A percentile compares a stretch with the other conserved stretches of the same genome.
Evolutionary conservation across 768 basidiomycete species (phyloP).

Genomic region (Calvatia gigantea): DNA sequence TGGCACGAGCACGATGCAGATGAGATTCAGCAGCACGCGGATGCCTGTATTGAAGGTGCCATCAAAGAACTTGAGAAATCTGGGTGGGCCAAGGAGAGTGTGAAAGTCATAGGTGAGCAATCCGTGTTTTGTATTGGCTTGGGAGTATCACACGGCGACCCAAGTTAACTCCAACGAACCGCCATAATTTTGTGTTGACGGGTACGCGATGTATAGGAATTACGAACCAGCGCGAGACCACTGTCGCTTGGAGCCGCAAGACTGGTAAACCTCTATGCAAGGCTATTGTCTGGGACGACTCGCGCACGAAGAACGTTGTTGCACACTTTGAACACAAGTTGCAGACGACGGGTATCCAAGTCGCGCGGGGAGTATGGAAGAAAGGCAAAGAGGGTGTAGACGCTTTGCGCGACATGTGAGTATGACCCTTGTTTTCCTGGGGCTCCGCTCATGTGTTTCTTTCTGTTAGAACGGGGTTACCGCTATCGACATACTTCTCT

Average conservation of each 20-base stretch:
- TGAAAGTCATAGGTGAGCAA: conserved; percentile 89
- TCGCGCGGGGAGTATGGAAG: conserved; percentile 58
- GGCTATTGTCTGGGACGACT: conserved; percentile 96
- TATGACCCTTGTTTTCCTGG: conserved; percentile 15
- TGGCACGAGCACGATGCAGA: conserved; percentile 95
- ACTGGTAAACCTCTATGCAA: conserved; percentile 87
- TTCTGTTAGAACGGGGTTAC: conserved; percentile 73
- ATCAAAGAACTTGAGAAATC: conserved; percentile 64
- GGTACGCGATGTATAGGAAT: conserved; percentile 50
- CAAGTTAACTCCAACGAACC: conserved; percentile 9
- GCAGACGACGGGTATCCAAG: conserved; percentile 69
- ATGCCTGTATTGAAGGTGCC: conserved; percentile 71
- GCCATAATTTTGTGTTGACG: neutral
- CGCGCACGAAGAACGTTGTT: conserved; percentile 84
- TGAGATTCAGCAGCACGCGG: conserved; percentile 74
- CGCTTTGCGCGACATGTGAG: conserved; percentile 65
- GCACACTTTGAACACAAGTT: conserved; percentile 76
- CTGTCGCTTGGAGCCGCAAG: conserved; percentile 86
- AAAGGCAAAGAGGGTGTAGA: conserved; percentile 69
- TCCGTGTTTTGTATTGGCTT: neutral
- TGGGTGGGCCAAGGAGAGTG: conserved; percentile 76
- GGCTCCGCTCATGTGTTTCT: conserved; percentile 1
- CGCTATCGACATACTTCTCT: conserved; percentile 97
- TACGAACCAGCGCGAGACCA: conserved; percentile 97
- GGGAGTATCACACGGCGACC: conserved; percentile 18